Conservation (phyloP, 345 rosid genomes). For the Eucalyptus erythrocorys region DNA sequence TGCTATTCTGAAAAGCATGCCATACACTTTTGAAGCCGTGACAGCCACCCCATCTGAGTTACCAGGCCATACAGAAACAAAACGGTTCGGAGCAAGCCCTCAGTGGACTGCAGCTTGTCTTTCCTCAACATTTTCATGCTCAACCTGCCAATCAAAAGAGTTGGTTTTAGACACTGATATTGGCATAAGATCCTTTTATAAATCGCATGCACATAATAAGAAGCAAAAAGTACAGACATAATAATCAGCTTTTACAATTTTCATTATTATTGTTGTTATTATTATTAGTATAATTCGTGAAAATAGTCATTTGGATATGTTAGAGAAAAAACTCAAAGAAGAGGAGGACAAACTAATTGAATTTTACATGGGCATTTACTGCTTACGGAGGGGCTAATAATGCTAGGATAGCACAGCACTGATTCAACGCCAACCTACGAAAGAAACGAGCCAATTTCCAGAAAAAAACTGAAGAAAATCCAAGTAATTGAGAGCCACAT, state of each 20-base stretch:
- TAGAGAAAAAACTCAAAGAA: background rate
- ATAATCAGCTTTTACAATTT: background rate
- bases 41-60: background rate
- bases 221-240: background rate
- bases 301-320: background rate
- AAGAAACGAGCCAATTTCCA: background rate
- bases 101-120: conserved; percentile 23
- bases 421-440: background rate
- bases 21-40: background rate
- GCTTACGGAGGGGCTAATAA: background rate
- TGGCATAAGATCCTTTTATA: background rate
- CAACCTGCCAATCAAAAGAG: conserved; percentile 29
- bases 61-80: background rate
- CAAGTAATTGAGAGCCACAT: too few species aligned
- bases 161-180: background rate
- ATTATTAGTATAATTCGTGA: background rate
- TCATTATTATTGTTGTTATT: too few species aligned
- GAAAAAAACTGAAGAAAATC: background rate
- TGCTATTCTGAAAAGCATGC: background rate
- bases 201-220: background rate
- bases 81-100: background rate
- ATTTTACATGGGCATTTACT: background rate
- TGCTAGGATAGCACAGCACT: background rate
- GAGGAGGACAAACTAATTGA: background rate
- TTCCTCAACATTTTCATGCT: conserved; percentile 37